These are phyloP conservation scores for Cryptosporidium viatorum DNA, from an alignment of 169 alveolate genomes.

Conservation along the genomic window DNA sequence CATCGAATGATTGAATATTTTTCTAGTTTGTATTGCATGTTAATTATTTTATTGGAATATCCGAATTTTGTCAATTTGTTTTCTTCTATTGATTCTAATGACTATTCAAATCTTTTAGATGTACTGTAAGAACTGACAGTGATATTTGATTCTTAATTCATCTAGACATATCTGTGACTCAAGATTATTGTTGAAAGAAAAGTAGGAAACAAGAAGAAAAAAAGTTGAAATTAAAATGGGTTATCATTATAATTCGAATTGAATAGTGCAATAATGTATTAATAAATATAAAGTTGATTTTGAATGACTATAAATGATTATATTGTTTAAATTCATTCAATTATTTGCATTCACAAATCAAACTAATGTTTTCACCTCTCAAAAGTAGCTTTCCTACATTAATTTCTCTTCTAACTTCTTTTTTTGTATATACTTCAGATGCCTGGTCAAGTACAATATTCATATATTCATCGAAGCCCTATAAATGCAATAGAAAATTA, in stretches of 20 bases:
- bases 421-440: slow-evolving; percentile 90
- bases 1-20: neutral
- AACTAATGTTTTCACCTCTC: slow-evolving; percentile 94
- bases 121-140: too few species aligned
- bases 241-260: too few species aligned
- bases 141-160: too few species aligned
- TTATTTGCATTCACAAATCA: slow-evolving; percentile 87
- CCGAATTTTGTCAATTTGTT: too few species aligned
- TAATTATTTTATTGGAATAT: too few species aligned
- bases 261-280: neutral
- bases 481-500: neutral
- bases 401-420: slow-evolving; percentile 83
- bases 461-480: slow-evolving; percentile 98
- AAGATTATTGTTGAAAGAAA: too few species aligned
- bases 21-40: neutral
- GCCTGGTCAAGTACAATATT: slow-evolving; percentile 95
- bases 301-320: neutral
- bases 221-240: too few species aligned
- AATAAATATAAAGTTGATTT: neutral
- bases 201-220: too few species aligned
- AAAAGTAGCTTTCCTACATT: slow-evolving; percentile 91
- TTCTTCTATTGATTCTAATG: too few species aligned
- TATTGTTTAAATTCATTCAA: neutral
- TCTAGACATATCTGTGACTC: too few species aligned
- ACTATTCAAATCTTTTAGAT: too few species aligned